A percentile compares a stretch with the other conserved stretches of the same genome.
Evolutionary conservation across 2,329 filamentous ascomycete genomes (phyloP).

Genomic region (Teratosphaeria zuluensis): DNA sequence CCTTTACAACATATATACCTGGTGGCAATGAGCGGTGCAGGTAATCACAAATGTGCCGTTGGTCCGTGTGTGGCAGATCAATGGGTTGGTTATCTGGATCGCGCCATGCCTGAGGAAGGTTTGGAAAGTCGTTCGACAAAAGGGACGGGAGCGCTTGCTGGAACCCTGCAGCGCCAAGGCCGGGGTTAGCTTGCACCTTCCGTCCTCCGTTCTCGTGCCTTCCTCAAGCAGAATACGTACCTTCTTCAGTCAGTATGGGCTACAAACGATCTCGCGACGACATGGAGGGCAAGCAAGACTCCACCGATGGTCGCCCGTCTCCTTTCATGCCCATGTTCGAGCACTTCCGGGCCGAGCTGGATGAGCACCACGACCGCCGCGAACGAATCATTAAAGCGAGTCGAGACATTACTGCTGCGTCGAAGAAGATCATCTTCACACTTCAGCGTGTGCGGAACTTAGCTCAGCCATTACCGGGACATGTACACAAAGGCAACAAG

Average conservation of each 20-base stretch:
- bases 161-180: background rate
- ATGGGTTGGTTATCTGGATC: too few species aligned
- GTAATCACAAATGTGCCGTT: background rate
- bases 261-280: conserved; percentile 5
- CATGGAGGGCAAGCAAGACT: conserved; percentile 5
- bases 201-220: background rate
- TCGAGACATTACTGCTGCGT: conserved; percentile 82
- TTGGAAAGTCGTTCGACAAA: background rate
- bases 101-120: background rate
- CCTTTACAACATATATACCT: background rate
- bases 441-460: conserved; percentile 62
- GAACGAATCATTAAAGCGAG: conserved; percentile 86
- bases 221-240: background rate
- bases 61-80: too few species aligned
- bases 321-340: conserved; percentile 66
- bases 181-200: background rate
- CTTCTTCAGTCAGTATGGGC: background rate
- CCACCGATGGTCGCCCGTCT: conserved; percentile 18
- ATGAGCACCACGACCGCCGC: conserved; percentile 86
- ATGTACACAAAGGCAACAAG: conserved; percentile 61
- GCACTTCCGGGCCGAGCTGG: conserved; percentile 73
- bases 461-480: conserved; percentile 53
- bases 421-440: conserved; percentile 93
- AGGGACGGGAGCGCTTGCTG: background rate
- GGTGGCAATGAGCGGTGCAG: background rate